phyloP scores from a whole-genome alignment of 2,329 filamentous ascomycete genomes.

The Fusarium sterilihyphosum region DNA sequence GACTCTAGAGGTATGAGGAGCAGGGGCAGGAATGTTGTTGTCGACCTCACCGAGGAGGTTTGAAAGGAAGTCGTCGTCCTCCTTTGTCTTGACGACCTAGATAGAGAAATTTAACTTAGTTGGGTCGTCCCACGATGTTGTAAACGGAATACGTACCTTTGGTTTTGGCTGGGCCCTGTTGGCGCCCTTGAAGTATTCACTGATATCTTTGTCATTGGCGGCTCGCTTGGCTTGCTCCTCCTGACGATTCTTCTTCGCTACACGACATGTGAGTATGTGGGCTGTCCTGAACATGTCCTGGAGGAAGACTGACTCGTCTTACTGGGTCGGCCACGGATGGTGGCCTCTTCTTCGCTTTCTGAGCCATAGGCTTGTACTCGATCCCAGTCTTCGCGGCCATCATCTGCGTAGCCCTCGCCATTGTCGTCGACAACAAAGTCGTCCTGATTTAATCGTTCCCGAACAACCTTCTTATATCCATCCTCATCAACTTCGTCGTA shows the following conservation, averaged over 20 bases:
- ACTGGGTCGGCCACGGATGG: slow-evolving; percentile 57
- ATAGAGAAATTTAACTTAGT: slow-evolving; percentile 28
- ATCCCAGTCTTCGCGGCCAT: slow-evolving; percentile 95
- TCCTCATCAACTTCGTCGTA: slow-evolving; percentile 98
- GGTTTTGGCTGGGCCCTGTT: slow-evolving; percentile 75
- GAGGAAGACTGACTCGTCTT: slow-evolving; percentile 58
- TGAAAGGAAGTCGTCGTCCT: slow-evolving; percentile 88
- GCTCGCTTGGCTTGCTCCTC: slow-evolving; percentile 87
- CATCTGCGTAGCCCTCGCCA: slow-evolving; percentile 95
- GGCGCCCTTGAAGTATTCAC: slow-evolving; percentile 89
- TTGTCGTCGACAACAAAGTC: slow-evolving; percentile 99
- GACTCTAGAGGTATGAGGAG: slow-evolving; percentile 67
- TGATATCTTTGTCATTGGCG: slow-evolving; percentile 90
- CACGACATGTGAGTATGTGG: not conserved
- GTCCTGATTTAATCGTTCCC: slow-evolving; percentile 87
- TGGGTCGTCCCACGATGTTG: not conserved
- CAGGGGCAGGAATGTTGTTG: slow-evolving; percentile 68
- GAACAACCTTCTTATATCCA: slow-evolving; percentile 95
- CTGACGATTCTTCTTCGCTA: slow-evolving; percentile 87
- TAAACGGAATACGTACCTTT: slow-evolving; percentile 67
- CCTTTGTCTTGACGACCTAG: slow-evolving; percentile 80
- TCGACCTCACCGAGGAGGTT: slow-evolving; percentile 90
- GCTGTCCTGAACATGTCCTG: not conserved
- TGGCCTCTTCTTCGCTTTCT: slow-evolving; percentile 70
- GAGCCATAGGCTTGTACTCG: slow-evolving; percentile 74